Evolutionary conservation across 2,329 filamentous ascomycete genomes (phyloP).

Genomic region (Mycosphaerella sp.): DNA sequence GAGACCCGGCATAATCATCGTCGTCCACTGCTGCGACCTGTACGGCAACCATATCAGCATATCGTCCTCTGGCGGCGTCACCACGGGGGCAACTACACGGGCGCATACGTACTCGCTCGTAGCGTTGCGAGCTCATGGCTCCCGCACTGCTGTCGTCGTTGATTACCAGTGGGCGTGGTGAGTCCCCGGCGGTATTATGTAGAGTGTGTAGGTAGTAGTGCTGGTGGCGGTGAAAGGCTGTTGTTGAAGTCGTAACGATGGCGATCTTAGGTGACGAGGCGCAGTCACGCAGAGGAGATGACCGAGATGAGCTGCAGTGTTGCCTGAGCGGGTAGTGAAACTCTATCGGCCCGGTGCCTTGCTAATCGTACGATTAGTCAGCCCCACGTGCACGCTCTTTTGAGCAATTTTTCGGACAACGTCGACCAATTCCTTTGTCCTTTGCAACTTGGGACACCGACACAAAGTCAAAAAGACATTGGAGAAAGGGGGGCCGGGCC

Average conservation of each 20-base stretch:
- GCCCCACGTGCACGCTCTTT: neutral
- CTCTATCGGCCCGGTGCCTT: neutral
- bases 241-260: neutral
- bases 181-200: slow-evolving; percentile 1
- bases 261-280: slow-evolving; percentile 5
- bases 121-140: slow-evolving; percentile 44
- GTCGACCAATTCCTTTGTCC: neutral
- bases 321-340: neutral
- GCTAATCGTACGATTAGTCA: neutral
- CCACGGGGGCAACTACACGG: slow-evolving; percentile 11
- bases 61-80: slow-evolving; percentile 1
- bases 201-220: neutral
- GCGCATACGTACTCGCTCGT: slow-evolving; percentile 41
- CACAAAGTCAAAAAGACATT: neutral
- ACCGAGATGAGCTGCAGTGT: neutral
- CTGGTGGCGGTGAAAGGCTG: slow-evolving; percentile 1
- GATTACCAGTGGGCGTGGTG: neutral
- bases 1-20: slow-evolving; percentile 34
- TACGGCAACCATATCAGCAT: slow-evolving; percentile 14
- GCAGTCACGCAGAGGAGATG: neutral
- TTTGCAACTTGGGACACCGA: neutral
- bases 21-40: slow-evolving; percentile 40
- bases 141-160: slow-evolving; percentile 8
- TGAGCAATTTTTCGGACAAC: neutral
- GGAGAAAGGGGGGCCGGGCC: neutral